Conservation (phyloP, 1,139 yeast species). For the Kodamaea ohmeri region DNA sequence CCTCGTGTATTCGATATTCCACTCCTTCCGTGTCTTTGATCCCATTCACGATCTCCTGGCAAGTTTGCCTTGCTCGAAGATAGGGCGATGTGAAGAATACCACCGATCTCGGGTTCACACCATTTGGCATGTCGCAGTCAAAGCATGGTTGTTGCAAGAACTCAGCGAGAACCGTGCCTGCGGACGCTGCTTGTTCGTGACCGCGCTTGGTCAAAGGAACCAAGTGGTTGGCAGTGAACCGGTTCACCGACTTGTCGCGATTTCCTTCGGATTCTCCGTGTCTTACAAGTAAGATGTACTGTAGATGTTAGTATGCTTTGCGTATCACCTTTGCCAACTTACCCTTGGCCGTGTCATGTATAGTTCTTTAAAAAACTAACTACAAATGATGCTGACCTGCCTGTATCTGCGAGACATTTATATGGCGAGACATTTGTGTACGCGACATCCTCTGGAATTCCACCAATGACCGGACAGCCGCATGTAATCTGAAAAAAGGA, state of each 20-base stretch:
- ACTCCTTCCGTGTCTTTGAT: conserved; percentile 51
- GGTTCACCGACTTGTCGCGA: conserved; percentile 74
- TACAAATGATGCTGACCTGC: not conserved
- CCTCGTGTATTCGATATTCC: conserved; percentile 63
- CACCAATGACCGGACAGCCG: conserved; percentile 2
- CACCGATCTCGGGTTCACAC: conserved; percentile 30
- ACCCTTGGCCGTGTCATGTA: conserved; percentile 61
- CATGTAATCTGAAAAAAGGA: conserved; percentile 1
- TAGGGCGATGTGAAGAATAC: conserved; percentile 84
- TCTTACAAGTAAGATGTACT: conserved; percentile 75
- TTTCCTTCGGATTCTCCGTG: conserved; percentile 94
- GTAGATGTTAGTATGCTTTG: conserved; percentile 12
- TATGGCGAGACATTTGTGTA: not conserved
- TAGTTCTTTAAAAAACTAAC: conserved; percentile 1
- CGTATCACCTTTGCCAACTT: conserved; percentile 33
- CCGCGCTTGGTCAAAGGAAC: conserved; percentile 72
- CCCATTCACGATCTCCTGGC: conserved; percentile 63
- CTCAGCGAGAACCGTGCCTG: conserved; percentile 59
- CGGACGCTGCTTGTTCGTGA: conserved; percentile 60
- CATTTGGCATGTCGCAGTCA: conserved; percentile 20
- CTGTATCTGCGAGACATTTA: not conserved
- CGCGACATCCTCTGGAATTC: not conserved
- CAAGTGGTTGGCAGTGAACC: conserved; percentile 72
- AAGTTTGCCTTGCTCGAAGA: conserved; percentile 75
- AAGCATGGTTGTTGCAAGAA: conserved; percentile 50